A percentile compares a stretch with the other conserved stretches of the same genome.
Conservation (phyloP, 768 basidiomycete genomes). For the Tremella yokohamensis region DNA sequence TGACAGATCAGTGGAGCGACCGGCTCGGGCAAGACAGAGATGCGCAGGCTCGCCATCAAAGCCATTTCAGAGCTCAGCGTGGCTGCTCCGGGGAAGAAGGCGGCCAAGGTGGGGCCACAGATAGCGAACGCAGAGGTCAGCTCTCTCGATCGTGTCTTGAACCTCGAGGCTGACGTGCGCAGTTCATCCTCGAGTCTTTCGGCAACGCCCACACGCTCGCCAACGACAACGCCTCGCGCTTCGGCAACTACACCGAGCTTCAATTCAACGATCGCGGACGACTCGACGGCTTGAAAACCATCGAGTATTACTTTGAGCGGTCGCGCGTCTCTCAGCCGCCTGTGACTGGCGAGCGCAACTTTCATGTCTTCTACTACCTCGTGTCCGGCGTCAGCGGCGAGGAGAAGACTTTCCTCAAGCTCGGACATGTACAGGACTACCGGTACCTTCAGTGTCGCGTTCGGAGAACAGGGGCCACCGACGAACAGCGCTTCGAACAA, state of each 20-base stretch:
- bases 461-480: conserved; percentile 60
- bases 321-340: conserved; percentile 82
- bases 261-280: conserved; percentile 93
- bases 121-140: conserved; percentile 75
- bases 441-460: conserved; percentile 78
- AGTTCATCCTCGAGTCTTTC: conserved; percentile 89
- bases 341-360: conserved; percentile 76
- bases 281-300: conserved; percentile 82
- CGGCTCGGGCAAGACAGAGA: conserved; percentile 90
- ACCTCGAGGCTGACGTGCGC: conserved; percentile 5
- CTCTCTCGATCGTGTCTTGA: neutral
- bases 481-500: conserved; percentile 84
- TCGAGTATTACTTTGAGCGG: conserved; percentile 93
- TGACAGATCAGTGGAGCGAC: conserved; percentile 71
- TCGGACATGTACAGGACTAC: conserved; percentile 74
- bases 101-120: conserved; percentile 77
- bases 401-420: conserved; percentile 80
- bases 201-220: conserved; percentile 76
- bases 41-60: conserved; percentile 83
- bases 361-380: conserved; percentile 97
- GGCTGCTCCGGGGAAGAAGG: conserved; percentile 85
- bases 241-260: conserved; percentile 96
- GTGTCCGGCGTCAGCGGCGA: conserved; percentile 84
- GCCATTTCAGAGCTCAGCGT: conserved; percentile 85
- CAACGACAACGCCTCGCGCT: conserved; percentile 91